Evolutionary conservation across 257 asterid genomes (phyloP).

Genomic region (Nicotiana knightiana): DNA sequence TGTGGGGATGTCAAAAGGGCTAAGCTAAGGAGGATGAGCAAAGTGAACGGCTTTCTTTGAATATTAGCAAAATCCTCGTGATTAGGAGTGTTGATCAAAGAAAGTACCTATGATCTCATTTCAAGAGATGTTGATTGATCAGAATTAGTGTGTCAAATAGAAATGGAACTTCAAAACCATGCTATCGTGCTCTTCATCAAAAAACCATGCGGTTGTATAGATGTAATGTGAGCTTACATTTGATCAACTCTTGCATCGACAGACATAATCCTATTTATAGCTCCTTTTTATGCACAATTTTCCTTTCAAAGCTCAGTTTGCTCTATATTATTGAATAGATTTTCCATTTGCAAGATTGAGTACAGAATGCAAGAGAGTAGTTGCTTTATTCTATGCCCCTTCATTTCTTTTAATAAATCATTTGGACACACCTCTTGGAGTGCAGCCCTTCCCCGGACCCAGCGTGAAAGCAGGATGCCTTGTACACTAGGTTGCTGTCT

Average conservation of each 20-base stretch:
- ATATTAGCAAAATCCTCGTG: neutral
- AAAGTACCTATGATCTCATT: neutral
- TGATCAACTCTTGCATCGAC: neutral
- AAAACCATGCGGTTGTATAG: neutral
- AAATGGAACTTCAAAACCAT: neutral
- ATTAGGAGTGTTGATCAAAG: neutral
- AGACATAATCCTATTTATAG: neutral
- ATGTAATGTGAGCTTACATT: neutral
- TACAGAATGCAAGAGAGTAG: neutral
- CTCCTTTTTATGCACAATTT: neutral
- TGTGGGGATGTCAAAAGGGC: neutral
- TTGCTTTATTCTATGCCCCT: neutral
- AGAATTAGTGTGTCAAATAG: neutral
- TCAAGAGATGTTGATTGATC: neutral
- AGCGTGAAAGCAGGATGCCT: too few relatives aligned
- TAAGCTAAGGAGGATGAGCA: neutral
- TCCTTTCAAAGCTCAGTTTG: neutral
- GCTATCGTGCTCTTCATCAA: neutral
- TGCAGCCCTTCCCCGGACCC: too few relatives aligned
- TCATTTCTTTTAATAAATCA: neutral
- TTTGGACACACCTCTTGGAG: too few relatives aligned
- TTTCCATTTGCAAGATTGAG: neutral
- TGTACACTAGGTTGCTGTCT: too few relatives aligned
- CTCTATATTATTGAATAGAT: neutral
- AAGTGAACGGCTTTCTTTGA: neutral